Conservation (phyloP, 192 early-diverging fungal genomes). For the Rhizophagus sp. region DNA sequence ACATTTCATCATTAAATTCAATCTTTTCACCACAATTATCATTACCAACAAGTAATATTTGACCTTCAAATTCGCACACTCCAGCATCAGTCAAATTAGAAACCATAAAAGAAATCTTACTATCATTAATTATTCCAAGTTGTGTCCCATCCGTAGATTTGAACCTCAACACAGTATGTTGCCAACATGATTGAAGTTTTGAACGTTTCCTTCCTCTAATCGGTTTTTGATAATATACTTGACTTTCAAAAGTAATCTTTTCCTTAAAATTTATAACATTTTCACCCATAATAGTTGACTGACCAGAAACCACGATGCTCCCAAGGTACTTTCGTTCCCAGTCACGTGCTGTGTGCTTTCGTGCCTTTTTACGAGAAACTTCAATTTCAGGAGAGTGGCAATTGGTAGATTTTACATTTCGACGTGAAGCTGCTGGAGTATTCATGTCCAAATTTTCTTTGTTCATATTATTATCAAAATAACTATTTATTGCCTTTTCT, state of each 20-base stretch:
- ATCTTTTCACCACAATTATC: conserved; percentile 35
- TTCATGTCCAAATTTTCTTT: not conserved
- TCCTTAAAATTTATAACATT: not conserved
- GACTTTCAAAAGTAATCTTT: not conserved
- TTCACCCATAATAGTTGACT: not conserved
- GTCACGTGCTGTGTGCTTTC: not conserved
- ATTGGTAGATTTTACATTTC: not conserved
- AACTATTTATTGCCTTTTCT: not conserved
- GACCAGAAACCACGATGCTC: not conserved
- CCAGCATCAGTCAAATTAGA: conserved; percentile 50
- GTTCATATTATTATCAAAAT: not conserved
- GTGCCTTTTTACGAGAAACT: not conserved
- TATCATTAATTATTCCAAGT: not conserved
- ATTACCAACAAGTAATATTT: conserved; percentile 32
- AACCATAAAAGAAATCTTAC: conserved; percentile 24
- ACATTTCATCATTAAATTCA: conserved; percentile 31
- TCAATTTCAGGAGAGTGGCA: not conserved
- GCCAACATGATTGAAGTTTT: not conserved
- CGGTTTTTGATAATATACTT: not conserved
- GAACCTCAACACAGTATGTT: not conserved
- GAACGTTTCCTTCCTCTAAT: not conserved
- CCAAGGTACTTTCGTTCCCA: not conserved
- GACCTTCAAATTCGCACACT: conserved; percentile 48
- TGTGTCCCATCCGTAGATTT: not conserved
- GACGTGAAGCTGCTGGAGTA: not conserved